phyloP scores from a whole-genome alignment of 2,329 filamentous ascomycete species.

The Aspergillus japonicus region DNA sequence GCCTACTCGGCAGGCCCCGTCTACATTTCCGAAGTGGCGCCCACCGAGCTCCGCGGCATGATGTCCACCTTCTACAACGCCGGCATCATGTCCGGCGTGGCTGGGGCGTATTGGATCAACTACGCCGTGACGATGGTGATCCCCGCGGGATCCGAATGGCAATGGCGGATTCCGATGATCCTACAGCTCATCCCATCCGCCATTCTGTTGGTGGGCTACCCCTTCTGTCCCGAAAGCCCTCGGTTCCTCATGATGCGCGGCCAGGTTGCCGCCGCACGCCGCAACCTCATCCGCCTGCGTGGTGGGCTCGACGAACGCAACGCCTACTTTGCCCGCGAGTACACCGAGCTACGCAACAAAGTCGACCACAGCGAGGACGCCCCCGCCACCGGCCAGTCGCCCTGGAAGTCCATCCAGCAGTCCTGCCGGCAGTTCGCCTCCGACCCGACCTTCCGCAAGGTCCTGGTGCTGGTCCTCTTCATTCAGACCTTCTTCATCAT shows the following conservation, averaged over 20 bases:
- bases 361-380: conserved; percentile 7
- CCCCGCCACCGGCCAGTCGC: neutral
- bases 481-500: conserved; percentile 33
- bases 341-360: conserved; percentile 15
- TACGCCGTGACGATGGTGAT: conserved; percentile 17
- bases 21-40: conserved; percentile 84
- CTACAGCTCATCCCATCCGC: conserved; percentile 22
- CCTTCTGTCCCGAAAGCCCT: conserved; percentile 28
- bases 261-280: conserved; percentile 20
- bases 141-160: conserved; percentile 16
- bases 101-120: conserved; percentile 25
- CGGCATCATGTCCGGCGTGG: conserved; percentile 22
- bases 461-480: conserved; percentile 28
- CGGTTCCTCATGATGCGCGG: conserved; percentile 28
- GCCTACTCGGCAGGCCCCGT: conserved; percentile 52
- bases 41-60: conserved; percentile 63
- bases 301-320: conserved; percentile 15
- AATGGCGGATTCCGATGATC: conserved; percentile 20
- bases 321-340: conserved; percentile 18
- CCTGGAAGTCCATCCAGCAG: conserved; percentile 6
- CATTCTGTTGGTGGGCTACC: conserved; percentile 21
- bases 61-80: conserved; percentile 25
- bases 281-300: conserved; percentile 21
- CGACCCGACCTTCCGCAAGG: conserved; percentile 20
- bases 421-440: conserved; percentile 10